These are phyloP conservation scores for Rosa multiflora DNA, from an alignment of 306 rosid genomes.

Conservation along the genomic window DNA sequence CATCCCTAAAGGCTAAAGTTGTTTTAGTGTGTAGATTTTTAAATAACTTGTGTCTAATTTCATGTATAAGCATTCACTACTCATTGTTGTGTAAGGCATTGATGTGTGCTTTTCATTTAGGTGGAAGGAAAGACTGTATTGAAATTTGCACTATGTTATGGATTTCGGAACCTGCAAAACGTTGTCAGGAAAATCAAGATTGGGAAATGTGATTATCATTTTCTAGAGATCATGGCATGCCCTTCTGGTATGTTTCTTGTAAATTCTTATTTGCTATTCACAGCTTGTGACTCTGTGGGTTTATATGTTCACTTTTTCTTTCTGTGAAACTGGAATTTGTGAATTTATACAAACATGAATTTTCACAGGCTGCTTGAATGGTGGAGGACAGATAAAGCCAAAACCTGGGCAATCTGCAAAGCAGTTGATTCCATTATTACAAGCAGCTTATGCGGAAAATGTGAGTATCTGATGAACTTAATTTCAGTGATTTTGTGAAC, in stretches of 20 bases:
- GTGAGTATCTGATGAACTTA: conserved; percentile 39
- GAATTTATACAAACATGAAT: neutral
- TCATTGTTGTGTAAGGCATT: conserved; percentile 11
- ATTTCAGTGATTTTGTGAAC: conserved; percentile 4
- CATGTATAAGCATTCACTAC: conserved; percentile 8
- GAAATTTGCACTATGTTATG: conserved; percentile 85
- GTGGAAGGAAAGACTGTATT: conserved; percentile 75
- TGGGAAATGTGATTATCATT: conserved; percentile 82
- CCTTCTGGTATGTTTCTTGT: conserved; percentile 68
- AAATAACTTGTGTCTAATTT: neutral
- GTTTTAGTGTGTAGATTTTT: neutral
- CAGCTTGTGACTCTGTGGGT: neutral
- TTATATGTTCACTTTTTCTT: neutral
- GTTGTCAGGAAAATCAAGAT: conserved; percentile 70
- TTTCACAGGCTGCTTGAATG: conserved; percentile 86
- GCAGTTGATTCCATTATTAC: conserved; percentile 64
- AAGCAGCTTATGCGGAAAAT: conserved; percentile 69
- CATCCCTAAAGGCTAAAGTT: neutral
- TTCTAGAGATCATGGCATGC: conserved; percentile 96
- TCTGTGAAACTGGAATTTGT: neutral
- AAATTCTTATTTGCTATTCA: neutral
- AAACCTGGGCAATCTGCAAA: conserved; percentile 70
- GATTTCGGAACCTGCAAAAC: conserved; percentile 90
- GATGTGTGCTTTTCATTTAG: conserved; percentile 38
- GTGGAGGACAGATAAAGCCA: conserved; percentile 95